Base-by-base conservation (phyloP, 1,284 basidiomycete genomes). In the Chalciporus sp. region DNA sequence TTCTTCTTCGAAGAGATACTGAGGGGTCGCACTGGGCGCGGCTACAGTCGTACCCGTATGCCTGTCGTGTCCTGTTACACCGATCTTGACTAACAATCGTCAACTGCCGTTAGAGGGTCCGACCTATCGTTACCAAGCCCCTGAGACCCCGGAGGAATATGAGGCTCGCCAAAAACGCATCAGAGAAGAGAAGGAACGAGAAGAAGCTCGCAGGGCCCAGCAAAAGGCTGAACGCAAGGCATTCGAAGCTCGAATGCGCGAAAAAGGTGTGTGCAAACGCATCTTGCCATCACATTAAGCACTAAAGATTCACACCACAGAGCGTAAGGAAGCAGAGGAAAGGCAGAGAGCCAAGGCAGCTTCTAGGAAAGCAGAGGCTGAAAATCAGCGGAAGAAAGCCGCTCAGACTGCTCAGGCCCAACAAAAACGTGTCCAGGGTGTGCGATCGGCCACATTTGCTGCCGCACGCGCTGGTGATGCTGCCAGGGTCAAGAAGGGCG, bases 401-500 rank as follows among this genome's bases (percentile, higher is more conserved):
- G 80, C 80, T 51, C 67, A 80, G 58, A 74, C 75, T 28, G 77
- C 76, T 19, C 78, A 74, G 47, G 62, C 65, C 26, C 76, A 77
- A 47, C 76, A 77, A 52, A 69, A 81, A 62, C 75, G 74, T 51
- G 68, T 73, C 27, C 88, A 90, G 61, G 66, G 62, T 19, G 71
- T 74, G 47, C 82, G 88, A 49, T 85, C 84, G 8, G 74, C 75
- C 27, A 76, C 81, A 19, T 90, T 91, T 66, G 71, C 76, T 12
- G 85, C 86, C 29, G 86, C 86, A 44, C 79, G 87, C 14, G 64
- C 68, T 16, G 79, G 81, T 7, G 74, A 87, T 40, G 61, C 69
- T 23, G 75, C 71, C 4, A 71, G 69, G 45, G 88, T 89, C 44
- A 83, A 80, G 72, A 79, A 80, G 57, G 82, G 81, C 29, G 68